These are phyloP conservation scores for Coleophoma crateriformis DNA, from an alignment of 2,329 filamentous ascomycete species.

Conservation along the genomic window DNA sequence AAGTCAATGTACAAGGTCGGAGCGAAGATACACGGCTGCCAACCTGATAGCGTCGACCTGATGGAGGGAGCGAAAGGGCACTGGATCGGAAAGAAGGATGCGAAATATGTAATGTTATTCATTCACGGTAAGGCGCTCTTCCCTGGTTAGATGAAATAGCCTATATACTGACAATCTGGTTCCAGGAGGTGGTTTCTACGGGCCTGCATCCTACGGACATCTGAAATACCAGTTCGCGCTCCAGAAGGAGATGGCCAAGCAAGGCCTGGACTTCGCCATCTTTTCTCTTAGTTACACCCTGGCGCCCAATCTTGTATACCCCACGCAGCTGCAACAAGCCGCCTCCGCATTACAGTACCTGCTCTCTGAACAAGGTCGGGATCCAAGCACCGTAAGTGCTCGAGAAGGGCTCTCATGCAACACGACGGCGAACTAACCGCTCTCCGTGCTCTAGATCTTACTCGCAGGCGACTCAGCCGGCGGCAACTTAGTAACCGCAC, in stretches of 20 bases:
- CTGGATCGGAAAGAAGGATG: constrained; percentile 1
- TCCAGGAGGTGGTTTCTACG: not conserved
- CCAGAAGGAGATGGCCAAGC: not conserved
- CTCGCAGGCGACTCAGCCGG: constrained; percentile 1
- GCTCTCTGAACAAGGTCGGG: not conserved
- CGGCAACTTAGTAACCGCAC: not conserved
- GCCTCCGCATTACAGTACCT: not conserved
- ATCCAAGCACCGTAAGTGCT: not conserved
- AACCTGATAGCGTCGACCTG: not conserved
- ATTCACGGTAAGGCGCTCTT: not conserved
- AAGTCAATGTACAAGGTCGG: not conserved
- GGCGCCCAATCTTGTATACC: not conserved
- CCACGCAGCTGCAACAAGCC: not conserved
- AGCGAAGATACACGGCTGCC: not conserved
- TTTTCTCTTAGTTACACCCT: constrained; percentile 1
- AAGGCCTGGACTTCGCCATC: not conserved
- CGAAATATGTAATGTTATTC: not conserved
- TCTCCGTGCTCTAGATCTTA: not conserved
- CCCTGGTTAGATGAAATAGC: not conserved
- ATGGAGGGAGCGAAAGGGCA: constrained; percentile 14
- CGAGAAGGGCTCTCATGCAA: not conserved
- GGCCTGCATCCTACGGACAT: not conserved
- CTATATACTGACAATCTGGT: not conserved
- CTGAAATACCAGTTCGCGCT: not conserved
- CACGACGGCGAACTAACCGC: not conserved